phyloP scores from a whole-genome alignment of 371 early-diverging fungal genomes.

The Rhizopus delemar region DNA sequence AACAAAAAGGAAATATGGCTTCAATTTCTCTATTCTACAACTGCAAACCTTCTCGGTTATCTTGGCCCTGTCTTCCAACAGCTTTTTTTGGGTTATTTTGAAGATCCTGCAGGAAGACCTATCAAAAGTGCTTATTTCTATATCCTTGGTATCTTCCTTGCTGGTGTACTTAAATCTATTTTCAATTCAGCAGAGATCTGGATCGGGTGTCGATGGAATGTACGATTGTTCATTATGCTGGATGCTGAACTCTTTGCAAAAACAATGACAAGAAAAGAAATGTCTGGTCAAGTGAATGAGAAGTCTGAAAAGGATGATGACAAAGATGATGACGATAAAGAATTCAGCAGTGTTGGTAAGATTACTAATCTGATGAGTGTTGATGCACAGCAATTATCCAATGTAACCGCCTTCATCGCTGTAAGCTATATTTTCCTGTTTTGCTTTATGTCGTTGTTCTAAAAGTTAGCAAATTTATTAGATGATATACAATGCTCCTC shows the following conservation, averaged over 20 bases:
- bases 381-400: conserved; percentile 64
- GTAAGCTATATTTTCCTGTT: conserved; percentile 18
- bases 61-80: conserved; percentile 50
- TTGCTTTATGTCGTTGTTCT: no score
- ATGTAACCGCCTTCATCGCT: conserved; percentile 41
- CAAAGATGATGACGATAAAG: conserved; percentile 16
- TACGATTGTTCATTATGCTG: conserved; percentile 50
- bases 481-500: conserved; percentile 52
- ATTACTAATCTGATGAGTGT: conserved; percentile 83
- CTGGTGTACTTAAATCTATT: conserved; percentile 36
- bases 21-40: conserved; percentile 39
- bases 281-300: conserved; percentile 42
- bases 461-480: not conserved
- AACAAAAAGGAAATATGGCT: conserved; percentile 29
- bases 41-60: conserved; percentile 33
- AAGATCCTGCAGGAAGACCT: conserved; percentile 26
- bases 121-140: conserved; percentile 45
- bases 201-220: conserved; percentile 52
- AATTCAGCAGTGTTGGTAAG: conserved; percentile 58
- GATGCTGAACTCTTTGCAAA: conserved; percentile 56
- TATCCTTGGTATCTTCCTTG: conserved; percentile 48
- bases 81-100: conserved; percentile 43
- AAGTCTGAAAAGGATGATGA: conserved; percentile 6
- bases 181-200: conserved; percentile 46
- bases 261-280: conserved; percentile 50